phyloP scores from a whole-genome alignment of 768 basidiomycete species.

The Kwoniella pini region DNA sequence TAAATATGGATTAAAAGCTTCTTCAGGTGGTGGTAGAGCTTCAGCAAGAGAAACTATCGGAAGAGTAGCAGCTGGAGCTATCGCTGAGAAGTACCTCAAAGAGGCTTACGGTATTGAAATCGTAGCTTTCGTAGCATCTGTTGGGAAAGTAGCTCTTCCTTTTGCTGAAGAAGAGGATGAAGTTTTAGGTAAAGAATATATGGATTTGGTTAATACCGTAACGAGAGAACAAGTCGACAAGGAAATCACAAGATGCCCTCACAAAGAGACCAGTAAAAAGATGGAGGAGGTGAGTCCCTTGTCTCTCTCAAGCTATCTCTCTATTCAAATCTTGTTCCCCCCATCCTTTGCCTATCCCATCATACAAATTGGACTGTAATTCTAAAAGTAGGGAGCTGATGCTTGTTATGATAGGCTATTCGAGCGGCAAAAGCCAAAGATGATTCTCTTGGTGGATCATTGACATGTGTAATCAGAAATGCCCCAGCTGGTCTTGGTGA shows the following conservation, averaged over 20 bases:
- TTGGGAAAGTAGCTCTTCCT: slow-evolving; percentile 84
- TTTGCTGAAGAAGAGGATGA: slow-evolving; percentile 68
- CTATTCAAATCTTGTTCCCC: neutral
- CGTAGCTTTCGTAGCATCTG: slow-evolving; percentile 93
- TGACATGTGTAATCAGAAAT: slow-evolving; percentile 92
- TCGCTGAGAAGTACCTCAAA: slow-evolving; percentile 93
- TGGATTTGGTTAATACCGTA: slow-evolving; percentile 72
- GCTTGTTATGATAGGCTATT: slow-evolving; percentile 67
- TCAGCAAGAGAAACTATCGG: slow-evolving; percentile 97
- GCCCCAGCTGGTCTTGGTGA: slow-evolving; percentile 91
- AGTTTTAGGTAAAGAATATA: slow-evolving; percentile 74
- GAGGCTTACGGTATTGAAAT: slow-evolving; percentile 86
- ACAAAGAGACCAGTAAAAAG: slow-evolving; percentile 78
- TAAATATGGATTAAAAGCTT: slow-evolving; percentile 96
- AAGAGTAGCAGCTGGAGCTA: slow-evolving; percentile 97
- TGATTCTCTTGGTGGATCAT: slow-evolving; percentile 97
- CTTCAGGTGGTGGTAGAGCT: slow-evolving; percentile 91
- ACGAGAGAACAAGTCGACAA: slow-evolving; percentile 87
- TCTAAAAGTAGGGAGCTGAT: neutral
- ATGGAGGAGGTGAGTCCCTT: slow-evolving; percentile 75
- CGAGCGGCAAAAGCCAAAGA: slow-evolving; percentile 82
- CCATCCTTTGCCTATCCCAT: too few species aligned
- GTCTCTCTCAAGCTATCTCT: neutral
- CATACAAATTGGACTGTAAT: too few species aligned
- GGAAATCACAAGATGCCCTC: slow-evolving; percentile 84